Evolutionary conservation across 805 yeast species (phyloP).

Genomic region (Saccharomycopsis amapae): DNA sequence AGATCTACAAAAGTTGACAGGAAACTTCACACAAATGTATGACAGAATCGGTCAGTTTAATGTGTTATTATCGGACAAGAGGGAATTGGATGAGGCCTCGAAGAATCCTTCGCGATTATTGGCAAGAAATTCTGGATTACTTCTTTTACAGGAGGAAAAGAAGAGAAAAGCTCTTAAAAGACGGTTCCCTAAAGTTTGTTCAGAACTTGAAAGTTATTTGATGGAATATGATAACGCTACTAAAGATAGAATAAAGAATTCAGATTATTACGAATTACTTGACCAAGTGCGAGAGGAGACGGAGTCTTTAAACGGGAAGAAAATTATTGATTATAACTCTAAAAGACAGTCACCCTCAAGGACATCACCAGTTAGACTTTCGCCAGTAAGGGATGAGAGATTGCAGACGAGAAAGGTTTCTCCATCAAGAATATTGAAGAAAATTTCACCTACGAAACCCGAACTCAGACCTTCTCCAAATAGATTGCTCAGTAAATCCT

Average conservation of each 20-base stretch:
- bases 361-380: conserved; percentile 5
- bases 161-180: conserved; percentile 60
- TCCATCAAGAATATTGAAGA: conserved; percentile 1
- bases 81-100: conserved; percentile 56
- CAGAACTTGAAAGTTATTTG: conserved; percentile 42
- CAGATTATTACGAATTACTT: conserved; percentile 7
- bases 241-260: not conserved
- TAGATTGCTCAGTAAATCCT: too few relatives aligned
- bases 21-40: conserved; percentile 48
- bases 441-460: conserved; percentile 8
- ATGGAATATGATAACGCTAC: conserved; percentile 38
- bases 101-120: conserved; percentile 75
- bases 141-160: conserved; percentile 73
- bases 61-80: conserved; percentile 51
- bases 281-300: conserved; percentile 8
- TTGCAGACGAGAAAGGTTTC: not conserved
- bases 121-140: conserved; percentile 69
- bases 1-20: conserved; percentile 42
- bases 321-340: too few relatives aligned
- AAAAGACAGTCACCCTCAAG: not conserved
- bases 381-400: conserved; percentile 3
- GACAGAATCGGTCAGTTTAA: conserved; percentile 48
- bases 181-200: conserved; percentile 57
- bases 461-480: too few relatives aligned
- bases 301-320: not conserved